Percentiles rank a stretch among this genome's conserved stretches.
Evolutionary conservation across 2,329 filamentous ascomycete species (phyloP).

Genomic region (Claviceps humidiphila): DNA sequence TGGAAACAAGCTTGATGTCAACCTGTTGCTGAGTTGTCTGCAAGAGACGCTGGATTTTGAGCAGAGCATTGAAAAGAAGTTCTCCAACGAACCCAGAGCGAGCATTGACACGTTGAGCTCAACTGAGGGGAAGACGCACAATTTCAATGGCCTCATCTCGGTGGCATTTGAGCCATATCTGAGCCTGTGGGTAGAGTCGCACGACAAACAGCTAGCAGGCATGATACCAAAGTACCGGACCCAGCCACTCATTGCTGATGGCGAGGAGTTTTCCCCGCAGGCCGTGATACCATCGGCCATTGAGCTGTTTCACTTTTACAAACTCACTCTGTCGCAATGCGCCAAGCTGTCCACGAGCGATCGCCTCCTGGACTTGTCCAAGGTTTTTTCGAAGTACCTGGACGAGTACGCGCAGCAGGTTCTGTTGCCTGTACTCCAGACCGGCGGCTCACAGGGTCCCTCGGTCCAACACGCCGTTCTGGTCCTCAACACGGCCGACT

Average conservation of each 20-base stretch:
- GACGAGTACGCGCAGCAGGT: slow-evolving; percentile 95
- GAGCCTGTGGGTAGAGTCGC: slow-evolving; percentile 92
- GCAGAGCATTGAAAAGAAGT: slow-evolving; percentile 74
- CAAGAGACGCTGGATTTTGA: slow-evolving; percentile 97
- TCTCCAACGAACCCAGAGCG: slow-evolving; percentile 57
- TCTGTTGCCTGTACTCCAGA: slow-evolving; percentile 55
- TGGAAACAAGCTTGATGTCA: slow-evolving; percentile 75
- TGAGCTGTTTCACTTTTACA: slow-evolving; percentile 95
- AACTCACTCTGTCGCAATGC: slow-evolving; percentile 82
- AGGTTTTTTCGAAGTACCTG: slow-evolving; percentile 79
- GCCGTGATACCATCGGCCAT: slow-evolving; percentile 88
- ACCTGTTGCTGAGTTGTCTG: slow-evolving; percentile 73
- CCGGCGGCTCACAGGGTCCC: slow-evolving; percentile 38
- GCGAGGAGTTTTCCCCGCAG: slow-evolving; percentile 86
- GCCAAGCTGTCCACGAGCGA: slow-evolving; percentile 91
- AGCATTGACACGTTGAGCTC: slow-evolving; percentile 87
- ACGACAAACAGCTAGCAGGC: slow-evolving; percentile 72
- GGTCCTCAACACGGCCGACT: slow-evolving; percentile 92
- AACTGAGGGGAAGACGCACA: slow-evolving; percentile 58
- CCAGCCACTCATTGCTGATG: slow-evolving; percentile 64
- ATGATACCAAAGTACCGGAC: slow-evolving; percentile 81
- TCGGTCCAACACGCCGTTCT: slow-evolving; percentile 65
- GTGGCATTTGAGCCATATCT: slow-evolving; percentile 96
- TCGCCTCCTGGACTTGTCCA: slow-evolving; percentile 70
- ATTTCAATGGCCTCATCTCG: slow-evolving; percentile 83